Base-by-base conservation (phyloP, 306 rosid genomes). In the Neltuma alba region DNA sequence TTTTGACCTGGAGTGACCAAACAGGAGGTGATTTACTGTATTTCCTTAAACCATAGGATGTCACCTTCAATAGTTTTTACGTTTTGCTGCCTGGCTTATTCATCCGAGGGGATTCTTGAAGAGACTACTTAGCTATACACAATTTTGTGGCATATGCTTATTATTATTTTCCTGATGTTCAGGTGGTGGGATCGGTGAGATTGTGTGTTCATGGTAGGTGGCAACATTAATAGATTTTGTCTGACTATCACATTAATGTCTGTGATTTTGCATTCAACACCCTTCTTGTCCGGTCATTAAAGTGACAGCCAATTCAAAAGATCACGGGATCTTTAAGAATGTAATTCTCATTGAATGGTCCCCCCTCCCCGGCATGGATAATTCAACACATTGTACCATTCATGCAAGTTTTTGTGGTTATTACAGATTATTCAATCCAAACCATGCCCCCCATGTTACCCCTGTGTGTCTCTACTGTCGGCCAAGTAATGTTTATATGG, bases 401-500 rank as follows among this genome's bases (percentile, higher is more conserved):
- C 9, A 27, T 48, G 30, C 65, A 64, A 76, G 6, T 16, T 57
- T 44, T 40, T 12, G 10, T 31, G 11, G 45, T 9, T 57, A n/a
- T 60, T 47, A 16, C 60, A 58, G 20, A 2, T 23, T 9, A 42
- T 9, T 30, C 41, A 30, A 41, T 16, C 57, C 79, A 40, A 37
- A 37, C 23, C 45, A 55, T 76, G n/a, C 28, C 75, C 14, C 58
- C 50, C 74, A 69, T 78, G 87, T 79, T 86, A 76, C 78, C 50
- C 84, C 23, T 86, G 86, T 30, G 73, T 52, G 76, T 79, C 81
- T 73, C 81, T 76, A 33, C 70, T 81, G 45, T 80, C 83, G 33
- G 84, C 87, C 9, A 76, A 60, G 67, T 9, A 34, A 71, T 68
- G 84, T 88, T 18, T 79, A 84, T 60, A 64, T 84, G 69, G 92